A percentile compares a stretch with the other conserved stretches of the same genome.
Conservation (phyloP, 2,329 filamentous ascomycete genomes). For the Botrytis deweyae region DNA sequence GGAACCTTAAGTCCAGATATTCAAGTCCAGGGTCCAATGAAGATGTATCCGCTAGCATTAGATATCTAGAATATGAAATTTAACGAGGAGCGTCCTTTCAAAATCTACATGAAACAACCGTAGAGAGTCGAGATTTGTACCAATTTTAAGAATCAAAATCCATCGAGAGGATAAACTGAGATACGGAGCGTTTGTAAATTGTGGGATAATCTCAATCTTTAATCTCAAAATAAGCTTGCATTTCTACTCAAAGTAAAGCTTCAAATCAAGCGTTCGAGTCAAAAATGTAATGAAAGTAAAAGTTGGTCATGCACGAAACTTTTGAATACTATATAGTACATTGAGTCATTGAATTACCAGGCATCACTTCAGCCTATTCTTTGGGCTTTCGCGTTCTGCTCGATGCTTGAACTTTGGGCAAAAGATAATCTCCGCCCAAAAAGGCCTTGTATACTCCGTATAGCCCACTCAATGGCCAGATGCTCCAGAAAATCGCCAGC, state of each 20-base stretch:
- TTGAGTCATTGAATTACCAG: not conserved
- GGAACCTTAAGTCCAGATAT: too few species aligned
- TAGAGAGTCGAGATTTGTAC: too few species aligned
- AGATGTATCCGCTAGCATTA: too few species aligned
- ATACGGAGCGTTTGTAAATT: not conserved
- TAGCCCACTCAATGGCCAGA: constrained; percentile 38
- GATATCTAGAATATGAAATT: too few species aligned
- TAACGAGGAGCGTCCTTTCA: too few species aligned
- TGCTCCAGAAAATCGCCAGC: constrained; percentile 33
- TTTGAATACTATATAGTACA: not conserved
- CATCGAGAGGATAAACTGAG: not conserved
- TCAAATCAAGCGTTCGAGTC: rapidly evolving
- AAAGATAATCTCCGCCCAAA: constrained; percentile 35
- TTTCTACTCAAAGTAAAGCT: not conserved
- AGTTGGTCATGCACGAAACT: not conserved
- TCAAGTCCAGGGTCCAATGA: too few species aligned
- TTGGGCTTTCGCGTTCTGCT: not conserved
- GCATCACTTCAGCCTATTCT: not conserved
- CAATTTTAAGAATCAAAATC: too few species aligned
- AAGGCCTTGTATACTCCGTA: constrained; percentile 36
- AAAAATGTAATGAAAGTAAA: not conserved
- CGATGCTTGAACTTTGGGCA: constrained; percentile 22
- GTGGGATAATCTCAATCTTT: rapidly evolving
- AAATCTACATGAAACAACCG: too few species aligned
- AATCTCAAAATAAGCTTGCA: not conserved